Evolutionary conservation across 2,329 filamentous ascomycete genomes (phyloP).

Genomic region (Pseudocercospora musae): DNA sequence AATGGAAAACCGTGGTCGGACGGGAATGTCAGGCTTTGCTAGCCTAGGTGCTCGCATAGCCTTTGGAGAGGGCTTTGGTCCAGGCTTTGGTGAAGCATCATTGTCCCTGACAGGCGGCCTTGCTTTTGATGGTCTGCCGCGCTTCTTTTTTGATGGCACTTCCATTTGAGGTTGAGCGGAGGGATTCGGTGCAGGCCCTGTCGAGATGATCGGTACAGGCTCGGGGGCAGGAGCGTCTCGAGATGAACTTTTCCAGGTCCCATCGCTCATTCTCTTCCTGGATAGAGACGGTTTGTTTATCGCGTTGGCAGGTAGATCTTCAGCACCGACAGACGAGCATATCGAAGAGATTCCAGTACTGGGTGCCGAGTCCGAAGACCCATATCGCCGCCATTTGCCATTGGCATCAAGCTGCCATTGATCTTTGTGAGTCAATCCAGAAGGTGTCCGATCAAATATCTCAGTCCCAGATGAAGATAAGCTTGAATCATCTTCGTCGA

Average conservation of each 20-base stretch:
- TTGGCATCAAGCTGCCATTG: slow-evolving; percentile 29
- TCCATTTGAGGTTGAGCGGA: slow-evolving; percentile 12
- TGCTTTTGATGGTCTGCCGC: slow-evolving; percentile 32
- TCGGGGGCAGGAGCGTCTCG: slow-evolving; percentile 2
- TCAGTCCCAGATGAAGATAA: slow-evolving; percentile 33
- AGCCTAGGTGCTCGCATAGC: slow-evolving; percentile 24
- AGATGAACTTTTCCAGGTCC: slow-evolving; percentile 24
- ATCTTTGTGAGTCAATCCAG: slow-evolving; percentile 18
- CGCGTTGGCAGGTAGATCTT: slow-evolving; percentile 20
- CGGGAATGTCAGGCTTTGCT: slow-evolving; percentile 25
- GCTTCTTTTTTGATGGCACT: slow-evolving; percentile 25
- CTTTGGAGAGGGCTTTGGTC: slow-evolving; percentile 15
- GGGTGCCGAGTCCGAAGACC: slow-evolving; percentile 33
- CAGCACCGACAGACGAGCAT: slow-evolving; percentile 31
- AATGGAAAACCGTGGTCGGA: slow-evolving; percentile 63
- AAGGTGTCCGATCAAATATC: slow-evolving; percentile 26
- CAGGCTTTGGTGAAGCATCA: slow-evolving; percentile 4
- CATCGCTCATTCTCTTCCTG: slow-evolving; percentile 33
- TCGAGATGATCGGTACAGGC: background rate
- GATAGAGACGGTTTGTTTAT: slow-evolving; percentile 9
- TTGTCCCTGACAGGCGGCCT: slow-evolving; percentile 20
- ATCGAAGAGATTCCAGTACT: slow-evolving; percentile 36
- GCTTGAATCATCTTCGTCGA: slow-evolving; percentile 33
- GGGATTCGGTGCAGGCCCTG: background rate
- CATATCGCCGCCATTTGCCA: slow-evolving; percentile 34